Evolutionary conservation across 495 filamentous ascomycete genomes (phyloP).

Genomic region (Xylaria grammica): DNA sequence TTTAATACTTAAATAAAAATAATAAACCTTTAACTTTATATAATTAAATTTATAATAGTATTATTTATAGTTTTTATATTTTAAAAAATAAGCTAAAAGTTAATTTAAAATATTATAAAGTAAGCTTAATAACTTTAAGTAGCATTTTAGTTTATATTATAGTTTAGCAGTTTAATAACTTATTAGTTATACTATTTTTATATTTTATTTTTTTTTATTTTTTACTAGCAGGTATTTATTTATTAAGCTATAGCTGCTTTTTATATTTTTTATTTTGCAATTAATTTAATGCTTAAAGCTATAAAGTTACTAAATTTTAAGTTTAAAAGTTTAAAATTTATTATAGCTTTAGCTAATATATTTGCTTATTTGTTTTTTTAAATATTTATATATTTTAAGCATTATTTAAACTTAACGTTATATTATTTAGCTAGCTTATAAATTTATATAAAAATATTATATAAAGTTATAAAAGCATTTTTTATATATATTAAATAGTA

Average conservation of each 20-base stretch:
- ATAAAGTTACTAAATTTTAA: slow-evolving; percentile 1
- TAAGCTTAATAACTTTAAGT: not conserved
- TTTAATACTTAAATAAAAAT: not conserved
- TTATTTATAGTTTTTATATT: not conserved
- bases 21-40: not conserved
- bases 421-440: not conserved
- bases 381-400: slow-evolving; percentile 5
- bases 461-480: not conserved
- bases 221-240: not conserved
- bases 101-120: not conserved
- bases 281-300: slow-evolving; percentile 3
- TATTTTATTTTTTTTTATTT: slow-evolving; percentile 4
- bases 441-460: not conserved
- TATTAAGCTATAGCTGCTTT: not conserved
- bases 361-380: slow-evolving; percentile 1
- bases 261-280: not conserved
- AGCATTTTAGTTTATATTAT: not conserved
- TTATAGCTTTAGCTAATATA: not conserved
- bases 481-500: not conserved
- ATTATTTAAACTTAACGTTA: slow-evolving; percentile 2
- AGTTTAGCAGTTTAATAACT: not conserved
- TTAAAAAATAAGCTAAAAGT: not conserved
- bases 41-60: slow-evolving; percentile 7
- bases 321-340: not conserved
- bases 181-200: not conserved